Evolutionary conservation across 441 rosid species (phyloP).

Genomic region (Aquilaria agallochum): DNA sequence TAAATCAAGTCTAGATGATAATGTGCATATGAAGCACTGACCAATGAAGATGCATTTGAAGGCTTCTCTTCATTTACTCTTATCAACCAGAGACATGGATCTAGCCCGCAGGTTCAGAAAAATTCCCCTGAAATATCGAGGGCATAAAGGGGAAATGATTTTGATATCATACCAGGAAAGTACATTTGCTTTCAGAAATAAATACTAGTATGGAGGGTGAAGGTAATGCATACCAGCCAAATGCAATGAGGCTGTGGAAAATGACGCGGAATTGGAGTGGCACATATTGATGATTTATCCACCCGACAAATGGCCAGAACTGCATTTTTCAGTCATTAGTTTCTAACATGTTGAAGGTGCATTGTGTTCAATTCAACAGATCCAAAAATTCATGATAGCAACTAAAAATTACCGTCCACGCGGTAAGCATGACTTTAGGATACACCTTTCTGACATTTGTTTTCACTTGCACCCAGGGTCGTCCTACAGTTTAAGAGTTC

Average conservation of each 20-base stretch:
- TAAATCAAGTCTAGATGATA: too few species aligned
- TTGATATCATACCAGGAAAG: neutral
- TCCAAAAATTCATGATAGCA: conserved; percentile 1
- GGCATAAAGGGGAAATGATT: conserved; percentile 1
- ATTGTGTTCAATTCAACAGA: conserved; percentile 1
- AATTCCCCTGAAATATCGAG: conserved; percentile 65
- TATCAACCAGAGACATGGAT: conserved; percentile 36
- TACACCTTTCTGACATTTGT: conserved; percentile 67
- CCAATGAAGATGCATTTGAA: too few species aligned
- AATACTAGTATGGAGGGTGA: neutral
- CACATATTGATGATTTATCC: conserved; percentile 84
- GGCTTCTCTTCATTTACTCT: conserved; percentile 25
- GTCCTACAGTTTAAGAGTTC: conserved; percentile 47
- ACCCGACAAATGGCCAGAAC: conserved; percentile 92
- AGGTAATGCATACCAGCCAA: conserved; percentile 51
- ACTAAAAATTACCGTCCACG: conserved; percentile 71
- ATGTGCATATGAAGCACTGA: too few species aligned
- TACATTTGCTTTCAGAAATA: neutral
- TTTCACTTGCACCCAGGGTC: conserved; percentile 79
- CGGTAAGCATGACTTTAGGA: conserved; percentile 61
- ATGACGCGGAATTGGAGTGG: conserved; percentile 86
- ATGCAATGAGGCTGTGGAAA: conserved; percentile 54
- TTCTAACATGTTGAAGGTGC: neutral
- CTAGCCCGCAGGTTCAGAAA: conserved; percentile 72
- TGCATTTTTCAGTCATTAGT: conserved; percentile 29